Percentiles rank a stretch among this genome's conserved stretches.
Evolutionary conservation across 2,329 filamentous ascomycete genomes (phyloP).

Genomic region (Cytospora piceicola): DNA sequence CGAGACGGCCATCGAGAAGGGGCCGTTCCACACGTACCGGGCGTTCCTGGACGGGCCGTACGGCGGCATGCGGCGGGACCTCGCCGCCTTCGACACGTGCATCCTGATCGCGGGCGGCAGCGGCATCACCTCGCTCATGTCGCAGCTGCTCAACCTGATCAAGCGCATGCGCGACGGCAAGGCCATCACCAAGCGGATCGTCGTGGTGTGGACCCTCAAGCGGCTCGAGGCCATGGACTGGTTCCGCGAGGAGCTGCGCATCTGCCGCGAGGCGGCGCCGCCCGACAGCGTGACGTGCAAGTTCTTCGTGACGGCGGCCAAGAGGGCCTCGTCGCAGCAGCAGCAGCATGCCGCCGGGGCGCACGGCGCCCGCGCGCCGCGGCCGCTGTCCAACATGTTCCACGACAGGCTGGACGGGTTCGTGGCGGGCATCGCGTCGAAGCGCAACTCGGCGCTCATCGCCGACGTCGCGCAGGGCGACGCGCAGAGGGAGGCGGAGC

Average conservation of each 20-base stretch:
- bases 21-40: conserved; percentile 88
- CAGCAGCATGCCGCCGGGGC: conserved; percentile 23
- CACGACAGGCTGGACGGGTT: conserved; percentile 88
- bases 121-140: conserved; percentile 91
- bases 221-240: conserved; percentile 93
- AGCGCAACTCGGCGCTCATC: conserved; percentile 83
- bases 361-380: conserved; percentile 52
- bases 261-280: conserved; percentile 87
- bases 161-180: conserved; percentile 95
- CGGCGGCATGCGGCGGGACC: conserved; percentile 86
- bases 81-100: conserved; percentile 91
- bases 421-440: conserved; percentile 83
- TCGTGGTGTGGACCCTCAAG: conserved; percentile 93
- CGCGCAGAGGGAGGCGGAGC: conserved; percentile 74
- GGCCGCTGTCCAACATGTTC: conserved; percentile 74
- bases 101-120: conserved; percentile 93
- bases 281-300: conserved; percentile 89
- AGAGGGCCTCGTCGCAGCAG: conserved; percentile 53
- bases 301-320: conserved; percentile 87
- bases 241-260: conserved; percentile 93
- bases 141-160: conserved; percentile 89
- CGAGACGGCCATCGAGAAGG: conserved; percentile 81
- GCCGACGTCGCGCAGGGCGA: conserved; percentile 81
- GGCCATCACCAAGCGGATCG: conserved; percentile 86
- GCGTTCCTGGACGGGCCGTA: conserved; percentile 95